These are phyloP conservation scores for Sphaerulina musiva DNA, from an alignment of 2,329 filamentous ascomycete species.

Conservation along the genomic window DNA sequence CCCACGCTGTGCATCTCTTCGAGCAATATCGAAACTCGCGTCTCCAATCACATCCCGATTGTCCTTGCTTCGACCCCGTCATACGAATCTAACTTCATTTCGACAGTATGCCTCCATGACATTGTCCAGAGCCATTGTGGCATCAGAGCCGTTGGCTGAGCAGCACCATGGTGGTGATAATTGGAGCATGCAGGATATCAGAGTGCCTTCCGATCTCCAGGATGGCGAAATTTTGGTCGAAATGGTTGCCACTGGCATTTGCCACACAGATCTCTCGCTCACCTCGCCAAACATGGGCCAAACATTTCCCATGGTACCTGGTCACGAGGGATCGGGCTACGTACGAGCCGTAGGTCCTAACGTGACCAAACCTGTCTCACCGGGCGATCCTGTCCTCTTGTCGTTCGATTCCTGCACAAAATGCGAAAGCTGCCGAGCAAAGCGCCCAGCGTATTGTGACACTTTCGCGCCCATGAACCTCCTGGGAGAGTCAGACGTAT, in stretches of 20 bases:
- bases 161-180: conserved; percentile 17
- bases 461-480: conserved; percentile 20
- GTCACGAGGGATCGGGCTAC: conserved; percentile 37
- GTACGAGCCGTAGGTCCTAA: conserved; percentile 39
- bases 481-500: conserved; percentile 18
- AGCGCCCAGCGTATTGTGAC: conserved; percentile 22
- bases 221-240: conserved; percentile 26
- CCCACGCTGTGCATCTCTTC: background rate
- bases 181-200: conserved; percentile 18
- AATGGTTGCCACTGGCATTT: conserved; percentile 26
- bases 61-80: background rate
- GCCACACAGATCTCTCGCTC: conserved; percentile 25
- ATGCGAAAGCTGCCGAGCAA: conserved; percentile 19
- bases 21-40: background rate
- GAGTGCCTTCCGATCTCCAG: conserved; percentile 17
- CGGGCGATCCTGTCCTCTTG: conserved; percentile 24
- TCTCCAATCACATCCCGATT: background rate
- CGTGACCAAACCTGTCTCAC: conserved; percentile 25
- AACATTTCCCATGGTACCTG: conserved; percentile 24
- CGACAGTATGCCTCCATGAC: conserved; percentile 15
- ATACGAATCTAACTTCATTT: background rate
- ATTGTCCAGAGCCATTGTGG: conserved; percentile 17
- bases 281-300: conserved; percentile 17
- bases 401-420: conserved; percentile 21
- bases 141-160: conserved; percentile 12